These are phyloP conservation scores for Dioscorea dumetorum DNA, from an alignment of 106 monocot genomes.

Conservation along the genomic window DNA sequence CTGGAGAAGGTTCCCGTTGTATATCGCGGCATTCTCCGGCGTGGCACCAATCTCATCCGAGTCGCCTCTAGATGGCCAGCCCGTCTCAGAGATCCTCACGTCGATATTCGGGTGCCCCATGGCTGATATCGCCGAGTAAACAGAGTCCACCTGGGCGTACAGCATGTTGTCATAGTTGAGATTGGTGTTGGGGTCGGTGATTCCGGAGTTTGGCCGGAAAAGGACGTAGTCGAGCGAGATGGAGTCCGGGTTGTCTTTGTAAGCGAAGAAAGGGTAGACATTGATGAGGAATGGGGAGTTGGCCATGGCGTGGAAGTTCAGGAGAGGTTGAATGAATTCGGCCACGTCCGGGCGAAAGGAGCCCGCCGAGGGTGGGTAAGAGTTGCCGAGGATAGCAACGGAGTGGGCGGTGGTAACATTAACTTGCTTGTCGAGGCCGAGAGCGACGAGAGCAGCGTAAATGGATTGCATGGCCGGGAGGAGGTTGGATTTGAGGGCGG, in stretches of 20 bases:
- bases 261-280: constrained; percentile 86
- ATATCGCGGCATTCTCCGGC: constrained; percentile 58
- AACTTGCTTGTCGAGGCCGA: constrained; percentile 63
- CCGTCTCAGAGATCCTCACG: constrained; percentile 81
- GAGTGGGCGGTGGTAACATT: constrained; percentile 82
- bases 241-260: constrained; percentile 43
- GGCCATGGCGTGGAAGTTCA: constrained; percentile 63
- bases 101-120: constrained; percentile 62
- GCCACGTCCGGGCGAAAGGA: constrained; percentile 45
- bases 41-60: constrained; percentile 65
- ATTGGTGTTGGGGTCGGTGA: constrained; percentile 48
- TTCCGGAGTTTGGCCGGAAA: constrained; percentile 59
- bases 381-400: constrained; percentile 43
- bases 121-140: constrained; percentile 57
- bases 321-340: constrained; percentile 49
- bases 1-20: constrained; percentile 72
- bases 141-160: constrained; percentile 78
- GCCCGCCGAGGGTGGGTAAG: constrained; percentile 77
- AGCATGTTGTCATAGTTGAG: constrained; percentile 91
- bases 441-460: constrained; percentile 47
- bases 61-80: constrained; percentile 90
- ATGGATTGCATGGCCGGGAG: constrained; percentile 81
- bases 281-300: constrained; percentile 84
- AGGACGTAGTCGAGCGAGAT: constrained; percentile 70
- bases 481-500: constrained; percentile 41